These are phyloP conservation scores for Delonix regia DNA, from an alignment of 306 rosid genomes.

Conservation along the genomic window DNA sequence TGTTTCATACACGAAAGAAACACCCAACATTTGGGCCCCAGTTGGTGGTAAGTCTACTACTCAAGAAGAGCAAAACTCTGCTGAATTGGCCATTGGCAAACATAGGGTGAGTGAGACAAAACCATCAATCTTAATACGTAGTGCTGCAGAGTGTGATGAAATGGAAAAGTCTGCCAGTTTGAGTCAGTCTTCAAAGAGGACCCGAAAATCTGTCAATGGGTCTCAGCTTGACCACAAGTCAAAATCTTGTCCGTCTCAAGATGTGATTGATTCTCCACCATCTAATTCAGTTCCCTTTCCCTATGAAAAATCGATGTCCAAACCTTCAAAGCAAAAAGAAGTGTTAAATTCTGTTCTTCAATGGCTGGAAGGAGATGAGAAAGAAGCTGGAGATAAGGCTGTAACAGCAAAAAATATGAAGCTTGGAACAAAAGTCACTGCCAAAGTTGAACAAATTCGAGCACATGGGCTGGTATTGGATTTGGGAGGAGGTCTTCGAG, in stretches of 20 bases:
- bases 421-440: conserved; percentile 72
- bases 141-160: conserved; percentile 86
- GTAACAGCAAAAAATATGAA: conserved; percentile 51
- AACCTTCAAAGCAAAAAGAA: conserved; percentile 39
- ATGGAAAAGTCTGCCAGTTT: conserved; percentile 65
- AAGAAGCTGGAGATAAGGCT: conserved; percentile 41
- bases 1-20: conserved; percentile 49
- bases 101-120: conserved; percentile 39
- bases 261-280: conserved; percentile 36
- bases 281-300: conserved; percentile 43
- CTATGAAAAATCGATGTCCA: conserved; percentile 39
- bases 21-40: conserved; percentile 51
- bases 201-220: conserved; percentile 31
- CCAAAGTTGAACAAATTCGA: conserved; percentile 80
- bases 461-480: conserved; percentile 85
- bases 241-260: conserved; percentile 21
- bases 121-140: conserved; percentile 75
- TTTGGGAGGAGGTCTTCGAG: conserved; percentile 83
- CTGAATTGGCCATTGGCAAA: conserved; percentile 44
- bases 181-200: conserved; percentile 43
- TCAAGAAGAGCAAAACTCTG: conserved; percentile 45
- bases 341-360: conserved; percentile 33
- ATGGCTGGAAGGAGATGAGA: conserved; percentile 25
- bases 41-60: conserved; percentile 38
- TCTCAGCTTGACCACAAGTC: conserved; percentile 39